Percentiles rank a stretch among this genome's conserved stretches.
These are phyloP conservation scores for Vaccinium darrowii DNA, from an alignment of 148 eudicot genomes.

Conservation along the genomic window DNA sequence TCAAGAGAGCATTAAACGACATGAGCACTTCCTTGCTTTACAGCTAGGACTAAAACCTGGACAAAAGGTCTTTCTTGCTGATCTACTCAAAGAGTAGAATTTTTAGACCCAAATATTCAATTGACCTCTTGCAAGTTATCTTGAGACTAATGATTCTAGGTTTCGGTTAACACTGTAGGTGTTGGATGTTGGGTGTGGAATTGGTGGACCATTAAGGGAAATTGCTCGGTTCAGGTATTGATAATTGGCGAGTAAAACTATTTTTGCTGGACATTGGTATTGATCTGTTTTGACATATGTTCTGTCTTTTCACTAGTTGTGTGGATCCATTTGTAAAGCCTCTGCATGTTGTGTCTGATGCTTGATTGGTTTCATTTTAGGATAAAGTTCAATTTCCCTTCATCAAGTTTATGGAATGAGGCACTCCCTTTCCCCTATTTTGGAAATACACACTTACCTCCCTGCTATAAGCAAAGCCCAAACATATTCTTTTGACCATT, in stretches of 20 bases:
- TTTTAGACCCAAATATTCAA: neutral
- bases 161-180: neutral
- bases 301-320: neutral
- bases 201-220: conserved; percentile 12
- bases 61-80: conserved; percentile 53
- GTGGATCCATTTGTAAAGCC: neutral
- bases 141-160: neutral
- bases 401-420: neutral
- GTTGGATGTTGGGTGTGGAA: conserved; percentile 15
- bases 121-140: neutral
- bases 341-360: neutral
- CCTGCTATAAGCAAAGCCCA: neutral
- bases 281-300: neutral
- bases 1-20: conserved; percentile 92
- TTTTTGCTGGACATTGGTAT: neutral
- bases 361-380: neutral
- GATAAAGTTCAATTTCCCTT: neutral
- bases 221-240: conserved; percentile 6
- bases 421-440: neutral
- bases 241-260: neutral
- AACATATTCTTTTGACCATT: neutral
- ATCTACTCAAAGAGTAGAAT: neutral
- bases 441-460: neutral
- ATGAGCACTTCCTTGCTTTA: conserved; percentile 93
- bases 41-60: conserved; percentile 88